These are phyloP conservation scores for Exophiala viscosa DNA, from an alignment of 2,329 filamentous ascomycete genomes.

Conservation along the genomic window DNA sequence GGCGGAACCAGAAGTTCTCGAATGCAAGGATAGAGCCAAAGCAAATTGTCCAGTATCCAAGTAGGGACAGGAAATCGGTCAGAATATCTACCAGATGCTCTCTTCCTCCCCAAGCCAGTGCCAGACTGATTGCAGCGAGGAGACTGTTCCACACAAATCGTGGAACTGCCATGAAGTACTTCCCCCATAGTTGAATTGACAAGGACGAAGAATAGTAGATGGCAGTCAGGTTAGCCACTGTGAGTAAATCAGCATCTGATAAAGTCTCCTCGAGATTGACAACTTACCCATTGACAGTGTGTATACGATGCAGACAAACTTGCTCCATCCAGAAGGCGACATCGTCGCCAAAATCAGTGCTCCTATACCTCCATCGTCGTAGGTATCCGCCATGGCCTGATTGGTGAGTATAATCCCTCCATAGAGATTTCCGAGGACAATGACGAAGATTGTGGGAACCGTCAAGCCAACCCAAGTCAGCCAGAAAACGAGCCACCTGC, in stretches of 20 bases:
- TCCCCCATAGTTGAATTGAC: conserved; percentile 22
- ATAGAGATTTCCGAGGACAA: conserved; percentile 22
- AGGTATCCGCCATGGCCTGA: conserved; percentile 21
- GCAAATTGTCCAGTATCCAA: conserved; percentile 27
- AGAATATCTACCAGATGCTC: conserved; percentile 22
- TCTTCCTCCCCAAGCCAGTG: conserved; percentile 24
- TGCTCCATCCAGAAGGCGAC: conserved; percentile 27
- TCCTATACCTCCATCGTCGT: conserved; percentile 25
- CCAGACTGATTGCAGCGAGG: conserved; percentile 10
- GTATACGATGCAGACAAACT: conserved; percentile 16
- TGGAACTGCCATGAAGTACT: conserved; percentile 24
- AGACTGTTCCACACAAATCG: conserved; percentile 26
- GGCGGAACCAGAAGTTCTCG: conserved; percentile 25
- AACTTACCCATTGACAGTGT: not conserved
- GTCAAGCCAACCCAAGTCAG: conserved; percentile 28
- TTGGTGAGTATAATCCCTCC: conserved; percentile 21
- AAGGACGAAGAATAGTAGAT: conserved; percentile 25
- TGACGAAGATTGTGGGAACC: conserved; percentile 26
- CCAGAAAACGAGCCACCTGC: conserved; percentile 27
- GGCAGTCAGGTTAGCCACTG: conserved; percentile 17
- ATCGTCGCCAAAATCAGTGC: conserved; percentile 26
- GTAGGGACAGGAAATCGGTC: conserved; percentile 23
- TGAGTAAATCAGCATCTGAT: not conserved
- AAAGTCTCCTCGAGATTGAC: not conserved
- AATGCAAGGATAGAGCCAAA: conserved; percentile 22